Percentiles rank a stretch among this genome's conserved stretches.
Conservation (phyloP, 495 filamentous ascomycete genomes). For the Aspergillus panamensis region DNA sequence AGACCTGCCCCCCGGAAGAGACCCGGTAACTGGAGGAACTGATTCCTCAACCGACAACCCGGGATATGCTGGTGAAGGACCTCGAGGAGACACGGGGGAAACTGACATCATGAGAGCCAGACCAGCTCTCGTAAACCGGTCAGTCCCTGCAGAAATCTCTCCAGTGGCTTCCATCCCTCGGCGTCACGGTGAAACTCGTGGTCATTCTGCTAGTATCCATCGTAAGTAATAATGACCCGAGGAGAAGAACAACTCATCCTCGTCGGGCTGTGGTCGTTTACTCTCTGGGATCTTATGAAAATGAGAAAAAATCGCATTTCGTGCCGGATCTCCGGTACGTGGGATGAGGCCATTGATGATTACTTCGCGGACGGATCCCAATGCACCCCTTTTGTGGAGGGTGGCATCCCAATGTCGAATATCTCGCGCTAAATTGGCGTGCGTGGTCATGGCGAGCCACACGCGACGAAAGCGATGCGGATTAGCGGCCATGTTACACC, state of each 20-base stretch:
- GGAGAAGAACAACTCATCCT: background rate
- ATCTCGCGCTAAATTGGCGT: background rate
- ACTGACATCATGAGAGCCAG: background rate
- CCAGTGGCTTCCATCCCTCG: background rate
- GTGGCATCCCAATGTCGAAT: background rate
- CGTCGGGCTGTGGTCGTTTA: background rate
- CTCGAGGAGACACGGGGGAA: slow-evolving; percentile 6
- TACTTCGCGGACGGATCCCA: background rate
- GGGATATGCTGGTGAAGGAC: slow-evolving; percentile 4
- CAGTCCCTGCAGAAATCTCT: slow-evolving; percentile 1
- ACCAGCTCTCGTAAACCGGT: slow-evolving; percentile 2
- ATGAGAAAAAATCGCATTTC: background rate
- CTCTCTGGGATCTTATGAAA: no score
- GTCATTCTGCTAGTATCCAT: background rate
- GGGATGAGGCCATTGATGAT: background rate
- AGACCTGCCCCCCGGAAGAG: background rate
- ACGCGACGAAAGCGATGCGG: background rate
- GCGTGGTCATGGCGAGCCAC: background rate
- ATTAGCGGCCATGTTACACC: background rate
- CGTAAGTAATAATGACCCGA: background rate
- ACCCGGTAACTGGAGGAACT: background rate
- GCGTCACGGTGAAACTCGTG: background rate
- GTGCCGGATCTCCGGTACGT: background rate
- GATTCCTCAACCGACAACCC: background rate
- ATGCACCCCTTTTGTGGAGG: background rate